These are phyloP conservation scores for Pseudodiploospora longispora DNA, from an alignment of 2,329 filamentous ascomycete genomes.

Conservation along the genomic window DNA sequence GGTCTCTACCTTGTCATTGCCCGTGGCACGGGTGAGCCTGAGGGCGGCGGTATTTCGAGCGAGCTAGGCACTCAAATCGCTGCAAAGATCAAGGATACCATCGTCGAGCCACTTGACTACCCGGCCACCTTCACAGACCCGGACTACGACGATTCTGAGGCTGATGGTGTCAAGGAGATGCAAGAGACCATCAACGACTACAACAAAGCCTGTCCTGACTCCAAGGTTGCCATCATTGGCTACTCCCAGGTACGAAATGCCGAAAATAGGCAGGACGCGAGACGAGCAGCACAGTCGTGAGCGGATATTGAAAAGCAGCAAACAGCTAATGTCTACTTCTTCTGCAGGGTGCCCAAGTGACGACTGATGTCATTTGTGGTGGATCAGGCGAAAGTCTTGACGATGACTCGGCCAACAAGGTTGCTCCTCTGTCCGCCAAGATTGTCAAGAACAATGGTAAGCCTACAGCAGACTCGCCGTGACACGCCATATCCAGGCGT, in stretches of 20 bases:
- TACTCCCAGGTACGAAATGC: constrained; percentile 29
- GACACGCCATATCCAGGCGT: background rate
- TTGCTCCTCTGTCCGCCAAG: constrained; percentile 16
- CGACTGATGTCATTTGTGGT: constrained; percentile 30
- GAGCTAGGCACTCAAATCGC: constrained; percentile 24
- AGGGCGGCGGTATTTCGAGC: constrained; percentile 26
- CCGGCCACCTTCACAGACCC: constrained; percentile 26
- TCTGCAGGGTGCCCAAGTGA: constrained; percentile 29
- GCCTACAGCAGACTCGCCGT: constrained; percentile 3
- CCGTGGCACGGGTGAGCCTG: constrained; percentile 28
- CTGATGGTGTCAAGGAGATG: constrained; percentile 23
- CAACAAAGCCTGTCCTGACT: constrained; percentile 25
- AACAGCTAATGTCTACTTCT: background rate
- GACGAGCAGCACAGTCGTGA: background rate
- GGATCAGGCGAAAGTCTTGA: constrained; percentile 20
- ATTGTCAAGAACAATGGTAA: constrained; percentile 27
- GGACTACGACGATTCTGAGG: constrained; percentile 27
- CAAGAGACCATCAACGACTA: constrained; percentile 24
- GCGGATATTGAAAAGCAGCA: background rate
- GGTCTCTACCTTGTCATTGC: constrained; percentile 33
- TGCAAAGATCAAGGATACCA: constrained; percentile 24
- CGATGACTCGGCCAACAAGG: constrained; percentile 2
- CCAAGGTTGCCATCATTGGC: constrained; percentile 32
- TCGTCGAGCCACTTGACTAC: constrained; percentile 28
- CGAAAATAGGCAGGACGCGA: background rate